Base-by-base conservation (phyloP, 148 eudicot genomes). In the Drosera capensis region DNA sequence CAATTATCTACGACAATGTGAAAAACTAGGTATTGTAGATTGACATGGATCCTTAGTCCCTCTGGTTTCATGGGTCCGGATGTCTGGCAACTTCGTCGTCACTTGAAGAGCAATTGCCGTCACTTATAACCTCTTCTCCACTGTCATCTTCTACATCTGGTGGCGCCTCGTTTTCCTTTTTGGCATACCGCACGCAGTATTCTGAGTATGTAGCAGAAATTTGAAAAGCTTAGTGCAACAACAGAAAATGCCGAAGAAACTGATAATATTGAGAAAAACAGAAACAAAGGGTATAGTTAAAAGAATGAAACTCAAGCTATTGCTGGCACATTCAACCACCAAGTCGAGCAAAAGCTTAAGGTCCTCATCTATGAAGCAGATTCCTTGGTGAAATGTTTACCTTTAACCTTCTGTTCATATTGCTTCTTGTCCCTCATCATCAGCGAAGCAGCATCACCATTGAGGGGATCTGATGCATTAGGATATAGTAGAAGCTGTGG, bases 401-500 rank as follows among this genome's bases (percentile, higher is more conserved):
- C 92, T 76, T 66, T 81, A 24, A 77, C 92, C 68, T 74, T 81
- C 45, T 68, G 69, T 14, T 81, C 92, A 54, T 71, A 81, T 54
- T 71, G 62, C 35, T 56, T 17, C 42, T 51, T 52, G 26, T 81
- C 78, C 57, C 61, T 77, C 68, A 64, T 73, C 85, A 81, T 69
- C 8, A 77, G 54, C 5, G 62, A 49, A 40, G 73, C 80, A 46
- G 85, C 92, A 56, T 71, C 81, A 20, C 70, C 61, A 45, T 77
- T 81, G 38, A 77, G 57, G 31, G 85, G 85, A 51, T 77, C 76
- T 19, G 81, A 71, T 28, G 78, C 63, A 55, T 81, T 77, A n/a
- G 92, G 92, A 22, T 81, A 77, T 36, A 81, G 78, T 56, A 81
- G 54, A 59, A 81, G 92, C 49, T 81, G 92, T 3, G 92, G 92